Evolutionary conservation across 1,139 yeast species (phyloP).

Genomic region (Wickerhamiella infanticola): DNA sequence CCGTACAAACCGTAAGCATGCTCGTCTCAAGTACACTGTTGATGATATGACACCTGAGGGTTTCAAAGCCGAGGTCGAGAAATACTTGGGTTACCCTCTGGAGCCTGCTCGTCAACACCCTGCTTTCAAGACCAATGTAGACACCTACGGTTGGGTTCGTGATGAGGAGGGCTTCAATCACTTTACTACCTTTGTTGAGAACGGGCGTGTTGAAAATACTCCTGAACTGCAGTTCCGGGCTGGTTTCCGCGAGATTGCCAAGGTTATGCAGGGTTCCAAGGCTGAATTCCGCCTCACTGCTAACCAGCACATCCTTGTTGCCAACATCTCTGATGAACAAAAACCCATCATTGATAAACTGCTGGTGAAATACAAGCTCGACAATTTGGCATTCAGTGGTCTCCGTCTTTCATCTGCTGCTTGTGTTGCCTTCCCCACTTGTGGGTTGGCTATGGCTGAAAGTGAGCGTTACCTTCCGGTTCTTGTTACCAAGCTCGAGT

Average conservation of each 20-base stretch:
- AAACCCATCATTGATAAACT: slow-evolving; percentile 45
- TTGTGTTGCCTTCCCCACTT: slow-evolving; percentile 97
- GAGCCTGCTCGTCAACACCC: slow-evolving; percentile 55
- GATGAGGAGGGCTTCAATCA: slow-evolving; percentile 82
- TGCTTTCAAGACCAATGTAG: slow-evolving; percentile 66
- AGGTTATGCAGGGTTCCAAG: slow-evolving; percentile 38
- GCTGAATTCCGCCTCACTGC: slow-evolving; percentile 93
- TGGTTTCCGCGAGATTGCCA: slow-evolving; percentile 70
- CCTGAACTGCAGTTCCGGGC: slow-evolving; percentile 80
- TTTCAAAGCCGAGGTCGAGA: slow-evolving; percentile 64
- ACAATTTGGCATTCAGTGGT: slow-evolving; percentile 70
- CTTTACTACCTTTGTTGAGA: slow-evolving; percentile 87
- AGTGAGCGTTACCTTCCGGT: slow-evolving; percentile 88
- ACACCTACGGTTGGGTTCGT: slow-evolving; percentile 85
- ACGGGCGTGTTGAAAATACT: slow-evolving; percentile 93
- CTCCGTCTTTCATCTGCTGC: slow-evolving; percentile 86
- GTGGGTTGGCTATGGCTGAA: slow-evolving; percentile 99
- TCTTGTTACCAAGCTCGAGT: slow-evolving; percentile 66
- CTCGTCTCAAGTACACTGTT: slow-evolving; percentile 91
- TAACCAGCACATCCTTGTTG: slow-evolving; percentile 78
- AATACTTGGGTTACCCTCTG: slow-evolving; percentile 60
- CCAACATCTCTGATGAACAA: slow-evolving; percentile 57
- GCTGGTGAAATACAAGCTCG: slow-evolving; percentile 62
- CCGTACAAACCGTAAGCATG: slow-evolving; percentile 92
- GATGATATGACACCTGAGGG: slow-evolving; percentile 82